Percentiles rank a stretch among this genome's conserved stretches.
Evolutionary conservation across 2,329 filamentous ascomycete species (phyloP).

Genomic region (Fragosphaeria purpurea): DNA sequence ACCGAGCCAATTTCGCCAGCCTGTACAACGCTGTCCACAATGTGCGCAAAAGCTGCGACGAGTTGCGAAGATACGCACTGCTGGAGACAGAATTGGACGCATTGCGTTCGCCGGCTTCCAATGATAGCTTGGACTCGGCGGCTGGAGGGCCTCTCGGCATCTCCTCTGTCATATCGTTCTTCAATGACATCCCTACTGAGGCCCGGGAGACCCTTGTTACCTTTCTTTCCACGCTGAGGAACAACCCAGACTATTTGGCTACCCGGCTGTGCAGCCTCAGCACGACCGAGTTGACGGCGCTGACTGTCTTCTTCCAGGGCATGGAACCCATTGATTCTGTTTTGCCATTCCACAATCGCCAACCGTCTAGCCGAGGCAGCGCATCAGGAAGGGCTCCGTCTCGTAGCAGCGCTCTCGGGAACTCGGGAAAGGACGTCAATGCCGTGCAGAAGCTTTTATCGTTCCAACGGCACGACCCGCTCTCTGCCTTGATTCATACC

Average conservation of each 20-base stretch:
- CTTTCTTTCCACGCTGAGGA: slow-evolving; percentile 73
- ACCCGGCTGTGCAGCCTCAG: slow-evolving; percentile 68
- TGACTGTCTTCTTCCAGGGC: slow-evolving; percentile 69
- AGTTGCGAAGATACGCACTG: slow-evolving; percentile 58
- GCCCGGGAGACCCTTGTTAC: slow-evolving; percentile 66
- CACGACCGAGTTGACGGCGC: slow-evolving; percentile 62
- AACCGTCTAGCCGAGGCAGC: slow-evolving; percentile 34
- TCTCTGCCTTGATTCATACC: slow-evolving; percentile 77
- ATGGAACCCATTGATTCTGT: slow-evolving; percentile 78
- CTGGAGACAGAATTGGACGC: slow-evolving; percentile 63
- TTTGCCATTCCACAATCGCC: slow-evolving; percentile 53
- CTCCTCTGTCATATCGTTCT: slow-evolving; percentile 43
- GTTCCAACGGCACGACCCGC: slow-evolving; percentile 78
- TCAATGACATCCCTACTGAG: slow-evolving; percentile 65
- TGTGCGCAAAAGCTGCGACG: slow-evolving; percentile 67
- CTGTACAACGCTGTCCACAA: slow-evolving; percentile 72
- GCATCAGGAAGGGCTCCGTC: slow-evolving; percentile 5
- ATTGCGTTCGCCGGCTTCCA: slow-evolving; percentile 40
- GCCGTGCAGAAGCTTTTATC: slow-evolving; percentile 77
- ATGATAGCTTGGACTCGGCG: slow-evolving; percentile 40
- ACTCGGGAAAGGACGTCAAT: slow-evolving; percentile 5
- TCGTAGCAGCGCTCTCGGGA: neutral
- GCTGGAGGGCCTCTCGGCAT: slow-evolving; percentile 29
- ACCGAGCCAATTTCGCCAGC: slow-evolving; percentile 65
- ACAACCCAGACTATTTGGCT: slow-evolving; percentile 80